Base-by-base conservation (phyloP, 495 filamentous ascomycete species). In the Immersiella caudata region DNA sequence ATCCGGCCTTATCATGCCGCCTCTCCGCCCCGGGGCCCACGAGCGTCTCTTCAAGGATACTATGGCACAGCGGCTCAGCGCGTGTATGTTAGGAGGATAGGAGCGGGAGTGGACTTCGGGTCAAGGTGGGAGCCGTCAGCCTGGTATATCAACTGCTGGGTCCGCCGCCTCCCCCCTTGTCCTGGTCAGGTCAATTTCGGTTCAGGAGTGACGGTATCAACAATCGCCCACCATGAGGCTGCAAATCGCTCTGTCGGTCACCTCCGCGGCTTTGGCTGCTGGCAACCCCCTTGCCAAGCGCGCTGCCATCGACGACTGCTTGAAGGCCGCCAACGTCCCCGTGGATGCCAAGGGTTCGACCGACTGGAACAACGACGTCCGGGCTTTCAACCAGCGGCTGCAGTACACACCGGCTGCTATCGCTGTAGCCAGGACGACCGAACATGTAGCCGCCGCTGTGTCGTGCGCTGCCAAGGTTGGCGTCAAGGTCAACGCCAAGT, bases 401-500 rank as follows among this genome's bases (percentile, higher is more conserved):
- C 58, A 69, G 11, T 81, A 77, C 67, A 78, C 68, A 5, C 80
- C 80, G 16, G 73, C 74, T 18, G 79, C 79, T 2, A 79, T 83
- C 52, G 80, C 76, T 1, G 78, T 78, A 16, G 79, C 81, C 1
- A 79, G 75, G 8, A 79, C 75, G 20, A 67, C 73, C 26, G 69
- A 77, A 27, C 79, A 83, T 36, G 76, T 83, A n/a, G 75, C 78
- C 49, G 76, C 66, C 12, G 79, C 81, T 21, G 77, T 83, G 18
- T 69, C 75, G n/a, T 82, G 80, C 49, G 80, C 76, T 22, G 70
- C 71, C 12, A 73, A 78, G 72, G 66, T 76, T 22, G 80, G 78
- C 5, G 73, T 81, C 16, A 82, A 82, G 67, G 78, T 80, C 8
- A 79, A 69, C 9, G 66, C 80, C 25, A 83, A 82, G 68, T 77